phyloP scores from a whole-genome alignment of 768 basidiomycete genomes.

The Suillus fuscotomentosus region DNA sequence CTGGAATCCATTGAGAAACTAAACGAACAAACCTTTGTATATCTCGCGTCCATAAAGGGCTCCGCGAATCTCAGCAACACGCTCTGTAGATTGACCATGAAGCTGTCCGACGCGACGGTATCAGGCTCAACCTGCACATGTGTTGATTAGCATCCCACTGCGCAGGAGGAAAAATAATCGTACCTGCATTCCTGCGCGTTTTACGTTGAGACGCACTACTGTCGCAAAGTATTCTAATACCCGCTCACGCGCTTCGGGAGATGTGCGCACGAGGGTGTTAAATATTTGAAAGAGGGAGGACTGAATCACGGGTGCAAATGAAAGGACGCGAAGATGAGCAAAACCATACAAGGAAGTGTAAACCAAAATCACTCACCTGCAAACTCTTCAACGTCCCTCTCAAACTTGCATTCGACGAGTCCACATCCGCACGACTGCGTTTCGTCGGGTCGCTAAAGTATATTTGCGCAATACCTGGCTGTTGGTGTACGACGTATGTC shows the following conservation, averaged over 20 bases:
- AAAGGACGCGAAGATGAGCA: background rate
- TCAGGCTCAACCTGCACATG: constrained; percentile 69
- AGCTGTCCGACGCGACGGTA: constrained; percentile 87
- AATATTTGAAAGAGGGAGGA: constrained; percentile 82
- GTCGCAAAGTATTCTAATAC: constrained; percentile 81
- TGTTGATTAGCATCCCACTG: background rate
- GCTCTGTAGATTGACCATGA: constrained; percentile 88
- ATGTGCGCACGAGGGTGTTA: constrained; percentile 84
- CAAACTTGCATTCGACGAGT: constrained; percentile 81
- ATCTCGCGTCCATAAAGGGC: constrained; percentile 92
- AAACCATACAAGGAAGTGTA: background rate
- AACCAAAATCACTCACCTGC: constrained; percentile 51
- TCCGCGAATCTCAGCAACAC: constrained; percentile 84
- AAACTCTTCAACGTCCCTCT: constrained; percentile 83
- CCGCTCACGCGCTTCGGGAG: constrained; percentile 73
- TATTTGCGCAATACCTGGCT: constrained; percentile 74
- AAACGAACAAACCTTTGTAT: constrained; percentile 63
- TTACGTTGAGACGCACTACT: constrained; percentile 73
- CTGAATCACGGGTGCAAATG: constrained; percentile 23
- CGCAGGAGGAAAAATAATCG: constrained; percentile 10
- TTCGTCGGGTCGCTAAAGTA: constrained; percentile 90
- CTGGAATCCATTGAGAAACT: constrained; percentile 7
- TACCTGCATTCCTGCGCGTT: constrained; percentile 90
- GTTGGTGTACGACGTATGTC: background rate
- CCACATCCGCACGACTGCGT: constrained; percentile 68